Evolutionary conservation across 495 filamentous ascomycete genomes (phyloP), one percentile per base, ranked within the genome.

Genomic region (Niebla homalea): DNA sequence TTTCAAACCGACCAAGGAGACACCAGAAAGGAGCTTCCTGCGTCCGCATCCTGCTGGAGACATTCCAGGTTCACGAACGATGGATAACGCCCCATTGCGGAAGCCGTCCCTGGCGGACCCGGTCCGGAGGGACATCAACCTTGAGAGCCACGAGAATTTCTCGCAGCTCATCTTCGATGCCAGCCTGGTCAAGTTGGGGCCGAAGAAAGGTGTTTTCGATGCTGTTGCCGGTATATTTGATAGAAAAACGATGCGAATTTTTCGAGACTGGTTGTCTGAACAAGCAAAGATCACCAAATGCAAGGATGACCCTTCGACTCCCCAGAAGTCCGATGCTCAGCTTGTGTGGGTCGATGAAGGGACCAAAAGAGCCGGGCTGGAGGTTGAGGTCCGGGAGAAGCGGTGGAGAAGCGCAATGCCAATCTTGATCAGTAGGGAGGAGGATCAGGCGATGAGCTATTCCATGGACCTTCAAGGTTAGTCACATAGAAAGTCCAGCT

Each of bases 101-200:
- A 18, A 29, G 20, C 23, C 49, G 3, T 43, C 55, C n/a, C 48
- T 57, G n/a, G 59, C 57, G 10, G 65, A 73, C 18, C 42, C 61
- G 11, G 72, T 79, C 1, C 73, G 66, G 15, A 75, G 81, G 19
- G 72, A 73, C n/a, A 53, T 90, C 49, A 73, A 68, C 49, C 66
- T 90, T 2, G 85, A 87, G 47, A 71, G 66, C 2, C 69, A 74
- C 56, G 84, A 88, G 63, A 65, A 78, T 23, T 87, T 88, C 61
- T 77, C 80, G 0, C 84, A 89, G 59, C 69, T 88, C 15, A 81
- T 77, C 57, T 73, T 80, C 8, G 61, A 74, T n/a, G 74, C 75
- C 20, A 84, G 80, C 60, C 61, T 90, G 19, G 84, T 85, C 37
- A 81, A 80, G 59, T 58, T 79, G 10, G 75, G 80, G 19, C 77